phyloP scores from a whole-genome alignment of 2,329 filamentous ascomycete genomes.

The Fusarium equiseti region DNA sequence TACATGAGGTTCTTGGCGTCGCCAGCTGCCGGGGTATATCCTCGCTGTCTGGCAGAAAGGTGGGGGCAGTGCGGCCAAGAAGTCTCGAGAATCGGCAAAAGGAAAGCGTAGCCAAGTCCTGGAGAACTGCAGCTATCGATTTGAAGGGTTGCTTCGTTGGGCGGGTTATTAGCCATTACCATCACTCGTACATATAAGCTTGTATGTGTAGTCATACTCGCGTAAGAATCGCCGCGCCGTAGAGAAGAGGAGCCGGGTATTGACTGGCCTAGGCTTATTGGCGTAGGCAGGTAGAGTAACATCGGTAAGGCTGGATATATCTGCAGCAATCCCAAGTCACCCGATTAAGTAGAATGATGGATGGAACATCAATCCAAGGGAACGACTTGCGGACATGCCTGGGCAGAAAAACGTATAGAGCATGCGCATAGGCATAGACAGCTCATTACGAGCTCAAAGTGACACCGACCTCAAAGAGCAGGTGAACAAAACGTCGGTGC shows the following conservation, averaged over 20 bases:
- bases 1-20: constrained; percentile 15
- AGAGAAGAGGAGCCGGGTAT: constrained; percentile 15
- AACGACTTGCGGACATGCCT: constrained; percentile 15
- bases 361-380: background rate
- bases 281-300: constrained; percentile 15
- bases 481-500: constrained; percentile 72
- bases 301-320: constrained; percentile 30
- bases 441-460: constrained; percentile 61
- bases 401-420: constrained; percentile 47
- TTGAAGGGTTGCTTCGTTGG: constrained; percentile 28
- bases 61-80: constrained; percentile 23
- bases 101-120: background rate
- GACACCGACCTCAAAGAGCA: constrained; percentile 70
- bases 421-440: constrained; percentile 39
- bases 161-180: constrained; percentile 34
- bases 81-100: constrained; percentile 14
- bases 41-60: constrained; percentile 16
- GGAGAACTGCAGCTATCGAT: constrained; percentile 20
- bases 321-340: constrained; percentile 26
- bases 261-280: constrained; percentile 17
- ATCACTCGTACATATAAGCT: constrained; percentile 20
- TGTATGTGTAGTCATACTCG: constrained; percentile 23
- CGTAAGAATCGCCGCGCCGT: constrained; percentile 13
- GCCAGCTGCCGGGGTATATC: constrained; percentile 26
- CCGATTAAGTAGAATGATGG: constrained; percentile 5